Evolutionary conservation across 2,329 filamentous ascomycete genomes (phyloP), one percentile per base, ranked within the genome.

Genomic region (Colletotrichum gigasporum): DNA sequence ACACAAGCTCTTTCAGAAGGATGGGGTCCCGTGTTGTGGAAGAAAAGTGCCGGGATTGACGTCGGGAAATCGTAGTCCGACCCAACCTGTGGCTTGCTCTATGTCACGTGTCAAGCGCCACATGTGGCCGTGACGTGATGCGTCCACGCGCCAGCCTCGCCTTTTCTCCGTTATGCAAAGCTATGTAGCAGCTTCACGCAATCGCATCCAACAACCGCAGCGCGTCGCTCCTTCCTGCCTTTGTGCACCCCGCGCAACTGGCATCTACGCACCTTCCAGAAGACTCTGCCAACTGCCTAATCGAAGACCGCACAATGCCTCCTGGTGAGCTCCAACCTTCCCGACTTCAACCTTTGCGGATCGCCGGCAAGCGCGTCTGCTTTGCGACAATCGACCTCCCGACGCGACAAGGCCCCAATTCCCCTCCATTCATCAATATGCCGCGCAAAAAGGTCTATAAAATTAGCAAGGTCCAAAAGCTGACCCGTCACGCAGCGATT

Each of bases 401-500:
- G 34, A 63, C 51, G 32, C 59, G 58, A 47, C 18, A 22, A 28
- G 20, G 4, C 34, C 20, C 16, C 48, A 42, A 54, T 45, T 24
- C 14, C 6, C 22, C n/a, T n/a, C 16, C 16, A 28, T 12, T 12
- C 11, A 24, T 14, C 32, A 39, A 20, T 10, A 65, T 65, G 50
- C 28, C 62, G 22, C 28, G 42, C 24, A 39, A 12, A 11, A 52
- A 50, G 34, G 11, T 26, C 4, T 41, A 35, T 16, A 35, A 30
- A 3, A 30, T 14, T 39, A 35, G 20, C 20, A 20, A 18, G 5
- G 9, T 18, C 41, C 56, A 16, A 3, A 61, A 50, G 50, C 59
- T 68, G 18, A 68, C 50, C 3, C 11, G 30, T 5, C 4, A 16
- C 32, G n/a, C 53, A 79, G 78, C 77, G 35, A 69, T 79, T 11